Conservation (phyloP, 1,284 basidiomycete species). For the Neotropicomus parvogracilis region DNA sequence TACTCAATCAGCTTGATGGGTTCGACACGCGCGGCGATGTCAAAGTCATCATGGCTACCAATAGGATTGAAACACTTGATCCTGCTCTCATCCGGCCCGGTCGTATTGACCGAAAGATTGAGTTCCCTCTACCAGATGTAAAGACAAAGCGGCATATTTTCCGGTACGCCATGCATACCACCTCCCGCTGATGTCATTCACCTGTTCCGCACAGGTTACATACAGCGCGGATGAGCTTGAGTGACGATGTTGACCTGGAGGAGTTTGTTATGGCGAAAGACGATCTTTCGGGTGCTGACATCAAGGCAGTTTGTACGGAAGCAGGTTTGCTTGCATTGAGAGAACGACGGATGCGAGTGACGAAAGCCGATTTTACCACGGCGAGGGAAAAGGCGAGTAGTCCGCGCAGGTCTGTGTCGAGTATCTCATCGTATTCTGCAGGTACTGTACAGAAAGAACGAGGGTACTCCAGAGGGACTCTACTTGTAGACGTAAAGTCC, state of each 20-base stretch:
- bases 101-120: slow-evolving; percentile 98
- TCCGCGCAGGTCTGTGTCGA: slow-evolving; percentile 7
- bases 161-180: slow-evolving; percentile 48
- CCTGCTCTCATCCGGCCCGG: slow-evolving; percentile 97
- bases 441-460: slow-evolving; percentile 90
- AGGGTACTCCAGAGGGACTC: slow-evolving; percentile 84
- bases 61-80: slow-evolving; percentile 92
- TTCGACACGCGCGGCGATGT: slow-evolving; percentile 99
- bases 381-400: slow-evolving; percentile 80
- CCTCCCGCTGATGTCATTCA: slow-evolving; percentile 4
- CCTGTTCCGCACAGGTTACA: slow-evolving; percentile 61
- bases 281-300: slow-evolving; percentile 95
- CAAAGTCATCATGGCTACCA: slow-evolving; percentile 94
- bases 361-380: slow-evolving; percentile 84
- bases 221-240: slow-evolving; percentile 93
- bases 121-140: slow-evolving; percentile 90
- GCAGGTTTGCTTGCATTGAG: slow-evolving; percentile 92
- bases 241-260: slow-evolving; percentile 91
- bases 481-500: slow-evolving; percentile 52
- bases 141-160: slow-evolving; percentile 99
- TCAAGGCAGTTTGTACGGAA: slow-evolving; percentile 97
- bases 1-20: slow-evolving; percentile 97
- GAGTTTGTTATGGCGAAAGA: slow-evolving; percentile 97
- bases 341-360: slow-evolving; percentile 96
- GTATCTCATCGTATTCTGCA: slow-evolving; percentile 31